phyloP scores from a whole-genome alignment of 345 rosid genomes.

The Hibiscus trionum region DNA sequence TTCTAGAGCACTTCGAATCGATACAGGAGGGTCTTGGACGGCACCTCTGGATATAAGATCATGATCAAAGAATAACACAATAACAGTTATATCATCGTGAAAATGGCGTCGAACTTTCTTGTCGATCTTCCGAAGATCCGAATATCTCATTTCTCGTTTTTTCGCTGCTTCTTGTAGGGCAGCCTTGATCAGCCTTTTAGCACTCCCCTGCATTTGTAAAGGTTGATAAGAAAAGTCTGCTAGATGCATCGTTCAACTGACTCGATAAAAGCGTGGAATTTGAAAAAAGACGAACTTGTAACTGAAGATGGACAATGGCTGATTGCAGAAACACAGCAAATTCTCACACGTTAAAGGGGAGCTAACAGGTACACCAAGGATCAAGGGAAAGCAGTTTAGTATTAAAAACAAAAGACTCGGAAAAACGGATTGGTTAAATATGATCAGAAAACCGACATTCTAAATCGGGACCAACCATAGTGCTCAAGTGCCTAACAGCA shows the following conservation, averaged over 20 bases:
- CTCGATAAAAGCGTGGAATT: neutral
- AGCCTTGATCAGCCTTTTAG: constrained; percentile 74
- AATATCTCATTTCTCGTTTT: constrained; percentile 82
- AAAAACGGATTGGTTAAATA: neutral
- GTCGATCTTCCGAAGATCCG: constrained; percentile 75
- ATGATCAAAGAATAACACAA: constrained; percentile 78
- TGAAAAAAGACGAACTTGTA: neutral
- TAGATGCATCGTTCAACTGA: too few relatives aligned
- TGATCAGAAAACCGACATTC: neutral
- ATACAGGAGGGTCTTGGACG: constrained; percentile 46
- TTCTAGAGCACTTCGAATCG: constrained; percentile 54
- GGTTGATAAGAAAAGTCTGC: too few relatives aligned
- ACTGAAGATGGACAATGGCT: too few relatives aligned
- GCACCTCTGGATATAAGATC: constrained; percentile 59
- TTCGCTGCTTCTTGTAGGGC: constrained; percentile 89
- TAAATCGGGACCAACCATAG: neutral
- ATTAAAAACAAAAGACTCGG: neutral
- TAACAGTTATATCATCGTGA: constrained; percentile 84
- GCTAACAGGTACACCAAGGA: neutral
- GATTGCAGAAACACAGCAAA: too few relatives aligned
- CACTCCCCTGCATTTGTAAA: constrained; percentile 55
- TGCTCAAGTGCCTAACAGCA: neutral
- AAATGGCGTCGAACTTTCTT: constrained; percentile 87
- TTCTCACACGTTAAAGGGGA: neutral
- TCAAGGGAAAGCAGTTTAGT: neutral